Evolutionary conservation across 2,329 filamentous ascomycete genomes (phyloP).

Genomic region (Fusarium zealandicum): DNA sequence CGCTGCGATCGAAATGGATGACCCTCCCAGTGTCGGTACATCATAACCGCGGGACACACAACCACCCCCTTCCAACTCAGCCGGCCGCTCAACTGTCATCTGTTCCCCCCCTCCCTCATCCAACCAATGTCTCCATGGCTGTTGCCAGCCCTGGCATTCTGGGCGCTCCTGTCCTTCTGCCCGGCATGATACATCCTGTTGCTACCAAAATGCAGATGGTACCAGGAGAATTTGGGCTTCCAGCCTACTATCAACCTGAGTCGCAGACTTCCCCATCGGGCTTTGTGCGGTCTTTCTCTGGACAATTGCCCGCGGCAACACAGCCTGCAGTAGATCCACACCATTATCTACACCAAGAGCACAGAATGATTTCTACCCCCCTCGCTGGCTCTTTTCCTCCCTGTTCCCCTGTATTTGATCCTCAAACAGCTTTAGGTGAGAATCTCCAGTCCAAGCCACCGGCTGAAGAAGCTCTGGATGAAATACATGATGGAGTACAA

Average conservation of each 20-base stretch:
- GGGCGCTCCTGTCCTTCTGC: slow-evolving; percentile 1
- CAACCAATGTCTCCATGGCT: slow-evolving; percentile 1
- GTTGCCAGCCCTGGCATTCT: neutral
- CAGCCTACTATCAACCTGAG: slow-evolving; percentile 6
- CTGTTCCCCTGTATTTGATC: neutral
- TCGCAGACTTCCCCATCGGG: slow-evolving; percentile 14
- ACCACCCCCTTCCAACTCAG: neutral
- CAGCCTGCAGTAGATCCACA: slow-evolving; percentile 7
- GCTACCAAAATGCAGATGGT: slow-evolving; percentile 6
- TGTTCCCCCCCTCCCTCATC: slow-evolving; percentile 10
- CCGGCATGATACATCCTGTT: slow-evolving; percentile 17
- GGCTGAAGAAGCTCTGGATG: slow-evolving; percentile 39
- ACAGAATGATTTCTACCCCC: neutral
- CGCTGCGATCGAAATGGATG: slow-evolving; percentile 46
- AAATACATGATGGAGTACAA: slow-evolving; percentile 2
- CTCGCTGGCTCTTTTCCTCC: neutral
- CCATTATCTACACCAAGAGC: neutral
- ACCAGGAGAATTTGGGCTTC: neutral
- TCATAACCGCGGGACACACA: neutral
- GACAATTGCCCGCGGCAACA: neutral
- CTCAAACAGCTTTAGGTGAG: slow-evolving; percentile 2
- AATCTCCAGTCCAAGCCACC: slow-evolving; percentile 42
- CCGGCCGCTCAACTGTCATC: slow-evolving; percentile 1
- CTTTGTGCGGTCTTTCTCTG: slow-evolving; percentile 2
- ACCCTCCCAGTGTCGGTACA: neutral